Conservation (phyloP, 2,329 filamentous ascomycete genomes). For the Ophiostoma quercus region DNA sequence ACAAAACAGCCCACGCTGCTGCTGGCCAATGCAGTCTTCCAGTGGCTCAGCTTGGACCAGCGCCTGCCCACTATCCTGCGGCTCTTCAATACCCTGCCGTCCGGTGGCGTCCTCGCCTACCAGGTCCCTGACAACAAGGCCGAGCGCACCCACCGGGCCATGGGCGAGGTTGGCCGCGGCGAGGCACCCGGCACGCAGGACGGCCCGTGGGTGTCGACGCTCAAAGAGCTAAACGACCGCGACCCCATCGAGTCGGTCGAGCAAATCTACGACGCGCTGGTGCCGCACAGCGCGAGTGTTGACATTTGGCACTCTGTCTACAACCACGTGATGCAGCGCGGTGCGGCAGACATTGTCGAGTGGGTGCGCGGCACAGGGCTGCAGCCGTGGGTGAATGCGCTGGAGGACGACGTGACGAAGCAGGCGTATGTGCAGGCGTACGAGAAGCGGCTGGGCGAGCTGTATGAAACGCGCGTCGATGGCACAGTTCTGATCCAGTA, state of each 20-base stretch:
- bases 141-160: slow-evolving; percentile 46
- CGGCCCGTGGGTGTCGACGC: slow-evolving; percentile 28
- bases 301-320: slow-evolving; percentile 53
- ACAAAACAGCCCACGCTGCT: slow-evolving; percentile 39
- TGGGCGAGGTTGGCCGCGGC: slow-evolving; percentile 42
- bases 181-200: slow-evolving; percentile 24
- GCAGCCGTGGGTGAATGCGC: slow-evolving; percentile 48
- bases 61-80: slow-evolving; percentile 44
- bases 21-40: slow-evolving; percentile 55
- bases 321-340: slow-evolving; percentile 45
- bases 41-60: slow-evolving; percentile 46
- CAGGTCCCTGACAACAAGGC: slow-evolving; percentile 47
- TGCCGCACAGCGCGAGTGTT: slow-evolving; percentile 39
- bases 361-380: slow-evolving; percentile 57
- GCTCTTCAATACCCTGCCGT: slow-evolving; percentile 38
- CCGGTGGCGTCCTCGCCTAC: slow-evolving; percentile 49
- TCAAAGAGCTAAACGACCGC: slow-evolving; percentile 32
- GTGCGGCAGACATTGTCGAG: slow-evolving; percentile 49
- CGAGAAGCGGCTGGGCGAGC: slow-evolving; percentile 38
- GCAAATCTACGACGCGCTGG: slow-evolving; percentile 47
- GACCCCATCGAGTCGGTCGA: slow-evolving; percentile 45
- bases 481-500: slow-evolving; percentile 52
- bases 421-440: slow-evolving; percentile 46
- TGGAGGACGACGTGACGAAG: slow-evolving; percentile 38
- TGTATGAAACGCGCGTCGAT: slow-evolving; percentile 44